A percentile compares a stretch with the other conserved stretches of the same genome.
Conservation (phyloP, 139 green algal genomes). For the Coelastrella sp. region DNA sequence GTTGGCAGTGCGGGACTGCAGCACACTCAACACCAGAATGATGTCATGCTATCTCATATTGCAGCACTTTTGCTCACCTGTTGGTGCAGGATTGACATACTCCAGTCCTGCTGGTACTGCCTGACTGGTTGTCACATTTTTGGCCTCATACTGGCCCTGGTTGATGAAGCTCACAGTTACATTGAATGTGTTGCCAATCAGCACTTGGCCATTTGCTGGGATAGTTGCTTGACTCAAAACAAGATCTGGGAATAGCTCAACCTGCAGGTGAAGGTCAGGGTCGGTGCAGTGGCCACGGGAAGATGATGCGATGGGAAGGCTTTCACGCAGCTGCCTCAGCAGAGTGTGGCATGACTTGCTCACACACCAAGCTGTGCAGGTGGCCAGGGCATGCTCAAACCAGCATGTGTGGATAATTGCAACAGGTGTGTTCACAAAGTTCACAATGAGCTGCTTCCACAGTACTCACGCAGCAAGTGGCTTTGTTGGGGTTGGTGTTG, state of each 20-base stretch:
- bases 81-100: neutral
- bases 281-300: neutral
- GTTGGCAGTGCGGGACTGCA: too few species aligned
- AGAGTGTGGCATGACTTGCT: too few species aligned
- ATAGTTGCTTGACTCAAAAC: neutral
- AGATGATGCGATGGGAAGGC: neutral
- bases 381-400: too few species aligned
- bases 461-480: constrained; percentile 12
- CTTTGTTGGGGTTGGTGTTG: neutral
- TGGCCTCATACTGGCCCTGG: neutral
- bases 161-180: neutral
- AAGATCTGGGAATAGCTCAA: constrained; percentile 17
- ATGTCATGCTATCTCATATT: too few species aligned
- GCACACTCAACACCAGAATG: too few species aligned
- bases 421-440: too few species aligned
- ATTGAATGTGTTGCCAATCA: neutral
- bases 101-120: neutral
- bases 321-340: too few species aligned
- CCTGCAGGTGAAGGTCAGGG: neutral
- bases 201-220: neutral
- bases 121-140: neutral
- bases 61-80: neutral
- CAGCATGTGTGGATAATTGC: too few species aligned
- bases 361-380: too few species aligned
- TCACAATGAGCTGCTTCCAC: too few species aligned